Percentiles rank a stretch among this genome's conserved stretches.
phyloP scores from a whole-genome alignment of 768 basidiomycete genomes.

The Termitomyces eurrhizus region DNA sequence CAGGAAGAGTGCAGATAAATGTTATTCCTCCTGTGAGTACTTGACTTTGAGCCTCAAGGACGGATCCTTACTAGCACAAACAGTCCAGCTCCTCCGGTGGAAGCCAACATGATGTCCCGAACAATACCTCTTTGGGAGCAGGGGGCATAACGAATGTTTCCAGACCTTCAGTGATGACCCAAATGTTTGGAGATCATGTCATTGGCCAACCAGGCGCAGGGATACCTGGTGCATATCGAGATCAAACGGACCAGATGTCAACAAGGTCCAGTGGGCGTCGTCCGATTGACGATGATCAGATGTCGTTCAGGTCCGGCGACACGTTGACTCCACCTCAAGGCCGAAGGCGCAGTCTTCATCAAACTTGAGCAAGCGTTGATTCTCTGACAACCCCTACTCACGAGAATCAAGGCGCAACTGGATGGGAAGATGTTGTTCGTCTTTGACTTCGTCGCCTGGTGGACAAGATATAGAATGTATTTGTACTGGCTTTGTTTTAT shows the following conservation, averaged over 20 bases:
- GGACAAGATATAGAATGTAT: too few species aligned
- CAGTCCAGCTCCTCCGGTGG: slow-evolving; percentile 14
- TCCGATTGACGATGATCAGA: slow-evolving; percentile 11
- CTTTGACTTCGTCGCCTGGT: too few species aligned
- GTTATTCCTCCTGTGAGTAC: slow-evolving; percentile 35
- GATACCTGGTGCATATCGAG: slow-evolving; percentile 14
- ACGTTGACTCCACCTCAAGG: slow-evolving; percentile 12
- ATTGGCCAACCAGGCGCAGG: neutral
- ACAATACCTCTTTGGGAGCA: neutral
- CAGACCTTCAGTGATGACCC: slow-evolving; percentile 5
- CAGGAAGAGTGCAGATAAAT: too few species aligned
- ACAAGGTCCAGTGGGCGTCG: neutral
- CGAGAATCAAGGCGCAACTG: neutral
- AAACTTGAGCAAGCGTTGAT: slow-evolving; percentile 1
- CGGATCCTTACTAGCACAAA: neutral
- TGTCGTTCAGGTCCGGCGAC: slow-evolving; percentile 11
- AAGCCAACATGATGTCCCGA: neutral
- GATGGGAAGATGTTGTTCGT: slow-evolving; percentile 12
- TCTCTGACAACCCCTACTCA: neutral
- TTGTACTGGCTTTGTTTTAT: too few species aligned
- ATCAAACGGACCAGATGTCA: slow-evolving; percentile 2
- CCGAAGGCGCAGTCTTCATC: neutral
- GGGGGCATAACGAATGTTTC: neutral
- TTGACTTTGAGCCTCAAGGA: neutral
- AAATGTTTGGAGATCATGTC: neutral